Evolutionary conservation across 2,329 filamentous ascomycete species (phyloP).

Genomic region (Acephala macrosclerotiorum): DNA sequence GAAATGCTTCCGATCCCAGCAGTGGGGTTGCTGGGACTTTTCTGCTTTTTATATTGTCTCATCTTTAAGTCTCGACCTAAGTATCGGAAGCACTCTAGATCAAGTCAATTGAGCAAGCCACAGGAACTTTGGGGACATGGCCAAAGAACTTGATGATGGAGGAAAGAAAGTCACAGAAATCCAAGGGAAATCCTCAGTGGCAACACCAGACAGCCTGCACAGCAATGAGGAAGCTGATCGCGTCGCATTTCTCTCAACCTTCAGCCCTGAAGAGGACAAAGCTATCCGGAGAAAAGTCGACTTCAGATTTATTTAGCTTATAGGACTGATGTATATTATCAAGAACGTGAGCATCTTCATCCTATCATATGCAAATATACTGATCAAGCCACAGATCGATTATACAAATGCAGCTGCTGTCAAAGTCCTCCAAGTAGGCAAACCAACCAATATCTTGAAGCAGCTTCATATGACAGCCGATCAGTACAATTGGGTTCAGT

Average conservation of each 20-base stretch:
- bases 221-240: constrained; percentile 28
- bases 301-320: constrained; percentile 47
- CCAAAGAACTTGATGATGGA: not conserved
- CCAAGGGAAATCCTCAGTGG: not conserved
- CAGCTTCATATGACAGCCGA: constrained; percentile 50
- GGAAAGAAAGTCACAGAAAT: not conserved
- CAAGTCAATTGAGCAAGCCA: not conserved
- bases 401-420: constrained; percentile 50
- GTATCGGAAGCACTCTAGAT: not conserved
- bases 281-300: constrained; percentile 51
- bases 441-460: constrained; percentile 47
- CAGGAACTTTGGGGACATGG: not conserved
- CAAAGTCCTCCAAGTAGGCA: constrained; percentile 51
- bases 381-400: constrained; percentile 43
- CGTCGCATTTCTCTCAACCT: constrained; percentile 47
- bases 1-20: not conserved
- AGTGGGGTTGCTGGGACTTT: constrained; percentile 4
- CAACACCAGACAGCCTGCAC: constrained; percentile 21
- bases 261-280: constrained; percentile 49
- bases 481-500: constrained; percentile 51
- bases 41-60: not conserved
- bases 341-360: constrained; percentile 45
- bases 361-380: not conserved
- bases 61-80: not conserved
- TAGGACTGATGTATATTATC: constrained; percentile 51